These are phyloP conservation scores for Elsinoe necatrix DNA, from an alignment of 2,329 filamentous ascomycete species.

Conservation along the genomic window DNA sequence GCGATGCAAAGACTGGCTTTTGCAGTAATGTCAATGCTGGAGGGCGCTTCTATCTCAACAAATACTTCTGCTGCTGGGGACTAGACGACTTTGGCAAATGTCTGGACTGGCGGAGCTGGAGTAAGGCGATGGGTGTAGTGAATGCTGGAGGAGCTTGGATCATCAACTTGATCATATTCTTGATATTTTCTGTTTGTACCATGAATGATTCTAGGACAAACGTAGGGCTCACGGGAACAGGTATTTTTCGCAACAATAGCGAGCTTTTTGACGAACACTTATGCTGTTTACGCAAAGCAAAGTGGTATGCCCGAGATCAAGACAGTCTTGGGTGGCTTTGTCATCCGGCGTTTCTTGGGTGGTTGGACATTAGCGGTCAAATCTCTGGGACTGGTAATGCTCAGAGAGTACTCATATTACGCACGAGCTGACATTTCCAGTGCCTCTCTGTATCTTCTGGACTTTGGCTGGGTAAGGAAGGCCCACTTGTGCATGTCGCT, in stretches of 20 bases:
- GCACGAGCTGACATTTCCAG: constrained; percentile 37
- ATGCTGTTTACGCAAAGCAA: constrained; percentile 81
- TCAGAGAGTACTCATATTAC: not conserved
- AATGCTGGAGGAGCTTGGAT: constrained; percentile 66
- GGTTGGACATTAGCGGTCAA: constrained; percentile 85
- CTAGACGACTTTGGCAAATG: constrained; percentile 76
- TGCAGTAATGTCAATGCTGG: constrained; percentile 70
- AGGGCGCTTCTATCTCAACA: constrained; percentile 84
- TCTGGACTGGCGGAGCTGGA: constrained; percentile 80
- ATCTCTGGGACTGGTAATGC: constrained; percentile 69
- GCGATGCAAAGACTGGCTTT: constrained; percentile 82
- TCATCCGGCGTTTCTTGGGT: constrained; percentile 80
- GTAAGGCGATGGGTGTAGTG: constrained; percentile 58
- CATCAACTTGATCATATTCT: constrained; percentile 79
- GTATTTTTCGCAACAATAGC: constrained; percentile 69
- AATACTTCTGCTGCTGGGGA: constrained; percentile 85
- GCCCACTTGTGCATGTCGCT: constrained; percentile 87
- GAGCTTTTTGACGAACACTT: constrained; percentile 71
- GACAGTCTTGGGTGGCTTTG: constrained; percentile 85
- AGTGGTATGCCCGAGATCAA: constrained; percentile 98
- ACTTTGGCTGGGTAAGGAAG: constrained; percentile 95
- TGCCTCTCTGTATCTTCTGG: constrained; percentile 87
- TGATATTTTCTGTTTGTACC: constrained; percentile 61
- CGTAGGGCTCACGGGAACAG: constrained; percentile 35
- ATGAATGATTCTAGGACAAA: not conserved